Conservation (phyloP, 768 basidiomycete species). For the Suillus bovinus region DNA sequence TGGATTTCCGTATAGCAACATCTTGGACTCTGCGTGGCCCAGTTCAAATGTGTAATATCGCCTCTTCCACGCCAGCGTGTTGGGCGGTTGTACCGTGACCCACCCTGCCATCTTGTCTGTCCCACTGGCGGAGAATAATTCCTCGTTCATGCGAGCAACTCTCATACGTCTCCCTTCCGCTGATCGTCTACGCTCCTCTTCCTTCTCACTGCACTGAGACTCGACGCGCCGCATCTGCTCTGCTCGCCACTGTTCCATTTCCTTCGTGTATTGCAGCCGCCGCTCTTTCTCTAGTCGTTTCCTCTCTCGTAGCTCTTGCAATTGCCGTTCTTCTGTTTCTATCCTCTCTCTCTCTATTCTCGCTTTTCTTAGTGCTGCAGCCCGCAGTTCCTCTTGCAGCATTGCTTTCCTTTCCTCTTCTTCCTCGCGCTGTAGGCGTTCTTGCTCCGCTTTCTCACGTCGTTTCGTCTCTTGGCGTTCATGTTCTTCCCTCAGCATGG, state of each 20-base stretch:
- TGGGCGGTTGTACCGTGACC: conserved; percentile 60
- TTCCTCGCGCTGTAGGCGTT: conserved; percentile 39
- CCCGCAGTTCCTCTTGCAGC: conserved; percentile 45
- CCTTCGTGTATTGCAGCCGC: conserved; percentile 49
- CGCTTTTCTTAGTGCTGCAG: conserved; percentile 34
- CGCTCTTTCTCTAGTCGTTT: conserved; percentile 48
- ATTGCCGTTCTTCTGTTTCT: conserved; percentile 47
- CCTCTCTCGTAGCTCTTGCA: conserved; percentile 46
- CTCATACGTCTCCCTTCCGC: conserved; percentile 40
- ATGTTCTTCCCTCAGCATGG: conserved; percentile 45
- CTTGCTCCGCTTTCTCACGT: conserved; percentile 16
- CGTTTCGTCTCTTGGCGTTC: conserved; percentile 41
- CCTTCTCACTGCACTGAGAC: conserved; percentile 45
- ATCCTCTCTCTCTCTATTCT: conserved; percentile 40
- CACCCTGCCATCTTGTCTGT: conserved; percentile 50
- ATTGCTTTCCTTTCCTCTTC: conserved; percentile 40
- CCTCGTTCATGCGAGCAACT: conserved; percentile 46
- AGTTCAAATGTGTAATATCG: conserved; percentile 59
- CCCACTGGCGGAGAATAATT: conserved; percentile 42
- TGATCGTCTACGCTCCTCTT: conserved; percentile 41
- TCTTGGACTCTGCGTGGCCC: conserved; percentile 32
- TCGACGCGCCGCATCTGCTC: conserved; percentile 48
- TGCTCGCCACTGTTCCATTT: conserved; percentile 52
- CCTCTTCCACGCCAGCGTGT: conserved; percentile 60
- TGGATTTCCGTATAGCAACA: conserved; percentile 52